Base-by-base conservation (phyloP, 2,329 filamentous ascomycete species). In the Fusarium coffeatum region DNA sequence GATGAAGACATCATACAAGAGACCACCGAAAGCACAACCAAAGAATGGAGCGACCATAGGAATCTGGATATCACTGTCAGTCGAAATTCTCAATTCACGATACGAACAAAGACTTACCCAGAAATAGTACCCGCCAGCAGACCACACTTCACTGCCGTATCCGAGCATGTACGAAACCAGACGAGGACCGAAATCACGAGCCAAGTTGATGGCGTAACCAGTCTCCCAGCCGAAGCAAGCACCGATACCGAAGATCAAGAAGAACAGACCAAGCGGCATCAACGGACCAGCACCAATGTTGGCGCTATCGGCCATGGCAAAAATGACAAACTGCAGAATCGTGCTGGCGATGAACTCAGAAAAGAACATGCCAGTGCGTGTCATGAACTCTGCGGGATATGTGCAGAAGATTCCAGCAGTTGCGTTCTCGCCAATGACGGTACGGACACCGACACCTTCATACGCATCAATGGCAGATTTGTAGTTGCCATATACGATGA, bases 201-300 rank as follows among this genome's bases (percentile, higher is more conserved):
- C 91, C 43, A 92, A 78, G 74, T 93, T 93, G 69, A 93, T 92
- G 18, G 90, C 91, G 78, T 92, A 93, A 40, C 91, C 90, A 2
- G 91, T 93, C 77, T 93, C 87, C 89, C 89, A 93, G 9, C 91
- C 91, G 73, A 92, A 93, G 75, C 89, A 91, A 32, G 89, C 88
- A 20, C 90, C 90, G 23, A 93, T 88, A 10, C 90, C 91, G 74
- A 93, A 93, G 66, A 93, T 89, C 49, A 93, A 81, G 79, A 93
- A 92, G 80, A 92, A 91, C 8, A 93, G 79, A 10, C 83, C 86
- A 3, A 93, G 79, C 0, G 90, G 89, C 60, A 87, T 83, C 57
- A 81, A 63, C 2, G 83, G 81, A 0, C 88, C 87, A 3, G 88
- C 88, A 6, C 88, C 88, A 16, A 85, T 82, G 72, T 88, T 87